Conservation (phyloP, 345 rosid genomes). For the Xanthoceras sorbifolium region DNA sequence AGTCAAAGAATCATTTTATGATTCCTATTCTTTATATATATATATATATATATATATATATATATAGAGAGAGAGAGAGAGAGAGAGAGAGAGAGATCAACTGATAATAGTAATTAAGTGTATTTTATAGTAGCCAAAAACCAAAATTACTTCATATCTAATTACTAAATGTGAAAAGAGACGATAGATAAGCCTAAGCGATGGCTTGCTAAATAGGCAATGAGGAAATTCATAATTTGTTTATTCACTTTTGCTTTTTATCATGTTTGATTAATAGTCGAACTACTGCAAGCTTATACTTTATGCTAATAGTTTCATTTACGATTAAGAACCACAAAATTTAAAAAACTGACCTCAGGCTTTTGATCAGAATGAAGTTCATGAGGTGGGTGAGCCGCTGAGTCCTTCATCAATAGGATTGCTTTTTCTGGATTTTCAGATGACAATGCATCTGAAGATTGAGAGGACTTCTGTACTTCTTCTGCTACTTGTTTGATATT, state of each 20-base stretch:
- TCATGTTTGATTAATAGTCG: neutral
- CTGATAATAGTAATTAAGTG: neutral
- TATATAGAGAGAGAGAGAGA: too few relatives aligned
- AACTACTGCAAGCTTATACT: conserved; percentile 5
- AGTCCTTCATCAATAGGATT: conserved; percentile 3
- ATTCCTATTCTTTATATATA: neutral
- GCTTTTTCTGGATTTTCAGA: conserved; percentile 17
- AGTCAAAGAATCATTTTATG: conserved; percentile 2
- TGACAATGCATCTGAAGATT: conserved; percentile 10
- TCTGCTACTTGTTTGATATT: conserved; percentile 12
- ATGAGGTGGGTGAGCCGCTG: conserved; percentile 13
- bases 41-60: too few relatives aligned
- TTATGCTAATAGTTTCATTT: neutral
- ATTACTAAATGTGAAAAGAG: neutral
- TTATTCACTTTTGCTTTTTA: neutral
- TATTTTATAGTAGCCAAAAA: too few relatives aligned
- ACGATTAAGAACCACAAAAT: neutral
- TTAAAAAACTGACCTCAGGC: conserved; percentile 44
- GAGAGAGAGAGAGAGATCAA: neutral
- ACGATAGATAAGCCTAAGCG: conserved; percentile 1
- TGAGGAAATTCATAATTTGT: neutral
- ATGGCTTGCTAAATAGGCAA: conserved; percentile 7
- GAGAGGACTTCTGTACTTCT: conserved; percentile 6
- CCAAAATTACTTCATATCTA: neutral
- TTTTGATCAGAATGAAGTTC: conserved; percentile 22